Conservation (phyloP, 2,329 filamentous ascomycete genomes). For the Claviceps africana region DNA sequence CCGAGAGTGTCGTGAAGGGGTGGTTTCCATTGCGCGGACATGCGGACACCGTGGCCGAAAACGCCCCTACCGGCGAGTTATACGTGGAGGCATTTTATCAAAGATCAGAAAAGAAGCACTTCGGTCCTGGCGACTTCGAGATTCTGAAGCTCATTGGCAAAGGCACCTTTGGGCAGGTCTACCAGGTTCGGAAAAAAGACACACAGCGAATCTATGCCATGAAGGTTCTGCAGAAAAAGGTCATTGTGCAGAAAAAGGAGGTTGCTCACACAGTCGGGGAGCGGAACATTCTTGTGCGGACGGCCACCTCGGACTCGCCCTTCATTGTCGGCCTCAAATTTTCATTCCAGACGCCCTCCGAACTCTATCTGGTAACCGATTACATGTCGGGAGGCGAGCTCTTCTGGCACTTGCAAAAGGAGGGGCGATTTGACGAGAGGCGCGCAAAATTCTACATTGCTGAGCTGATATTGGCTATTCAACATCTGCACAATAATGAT, state of each 20-base stretch:
- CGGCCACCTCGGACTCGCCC: slow-evolving; percentile 85
- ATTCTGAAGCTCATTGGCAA: slow-evolving; percentile 95
- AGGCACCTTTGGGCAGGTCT: slow-evolving; percentile 95
- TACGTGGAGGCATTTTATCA: slow-evolving; percentile 79
- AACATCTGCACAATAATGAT: slow-evolving; percentile 91
- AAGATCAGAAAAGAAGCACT: slow-evolving; percentile 75
- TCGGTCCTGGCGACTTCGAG: slow-evolving; percentile 89
- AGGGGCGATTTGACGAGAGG: slow-evolving; percentile 86
- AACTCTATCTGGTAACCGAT: slow-evolving; percentile 95
- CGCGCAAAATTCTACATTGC: slow-evolving; percentile 98
- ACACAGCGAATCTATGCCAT: slow-evolving; percentile 94
- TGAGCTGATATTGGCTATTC: slow-evolving; percentile 85
- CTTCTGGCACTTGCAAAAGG: slow-evolving; percentile 97
- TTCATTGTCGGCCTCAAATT: slow-evolving; percentile 98
- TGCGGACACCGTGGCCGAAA: slow-evolving; percentile 54
- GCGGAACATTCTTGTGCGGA: slow-evolving; percentile 91
- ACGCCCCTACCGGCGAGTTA: slow-evolving; percentile 73
- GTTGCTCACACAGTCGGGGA: slow-evolving; percentile 95
- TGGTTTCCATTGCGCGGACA: slow-evolving; percentile 78
- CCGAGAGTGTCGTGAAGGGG: slow-evolving; percentile 57
- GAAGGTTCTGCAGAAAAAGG: slow-evolving; percentile 98
- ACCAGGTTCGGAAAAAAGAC: slow-evolving; percentile 95
- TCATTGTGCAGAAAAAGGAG: slow-evolving; percentile 99
- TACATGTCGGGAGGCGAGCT: slow-evolving; percentile 99
- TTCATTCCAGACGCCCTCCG: slow-evolving; percentile 93